Evolutionary conservation across 169 alveolate genomes (phyloP), one percentile per base, ranked within the genome.

Genomic region (Eimeria necatrix): DNA sequence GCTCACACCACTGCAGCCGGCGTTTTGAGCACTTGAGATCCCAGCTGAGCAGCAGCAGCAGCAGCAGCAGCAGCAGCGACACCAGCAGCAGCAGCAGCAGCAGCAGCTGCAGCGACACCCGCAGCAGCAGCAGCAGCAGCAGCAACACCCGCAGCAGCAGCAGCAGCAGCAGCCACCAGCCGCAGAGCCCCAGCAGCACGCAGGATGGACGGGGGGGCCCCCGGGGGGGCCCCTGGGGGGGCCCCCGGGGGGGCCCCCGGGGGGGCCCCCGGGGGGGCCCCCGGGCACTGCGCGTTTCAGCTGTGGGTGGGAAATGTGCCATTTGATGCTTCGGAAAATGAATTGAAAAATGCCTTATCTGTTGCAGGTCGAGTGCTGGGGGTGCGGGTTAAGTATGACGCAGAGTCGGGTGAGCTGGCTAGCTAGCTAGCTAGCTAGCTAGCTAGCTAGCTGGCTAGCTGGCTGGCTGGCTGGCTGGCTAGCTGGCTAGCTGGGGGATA

Each of bases 291-390:
- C 26, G 94, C 94, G 49, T 73, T 48, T 53, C 94, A 90, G 60
- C 81, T 90, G 64, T 90, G 94, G 94, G 51, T 92, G 51, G 95
- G 95, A n/a, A 92, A 92, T 53, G 61, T 92, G 49, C 95, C 95
- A 3, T 92, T 92, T n/a, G 95, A 92, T 41, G 91, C 95, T 48
- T 68, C 95, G 9, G 95, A 92, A 22, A 83, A 32, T 5, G 95
- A 92, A 1, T 24, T 92, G 48, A 81, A 56, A 48, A 5, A 46
- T 8, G 74, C 80, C 14, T 84, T 92, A 32, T 83, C 93, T 6
- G 71, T 48, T 0, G 95, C 83, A 4, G 95, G 95, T 14, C 56
- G 93, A 12, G 95, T 92, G 26, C 92, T 83, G 3, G 71, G 70
- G 22, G 93, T 92, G 12, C 91, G 95, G 20, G 70, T 92, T 52